Percentiles rank a stretch among this genome's conserved stretches.
These are phyloP conservation scores for Tulasnella sp. DNA, from an alignment of 768 basidiomycete species.

Conservation along the genomic window DNA sequence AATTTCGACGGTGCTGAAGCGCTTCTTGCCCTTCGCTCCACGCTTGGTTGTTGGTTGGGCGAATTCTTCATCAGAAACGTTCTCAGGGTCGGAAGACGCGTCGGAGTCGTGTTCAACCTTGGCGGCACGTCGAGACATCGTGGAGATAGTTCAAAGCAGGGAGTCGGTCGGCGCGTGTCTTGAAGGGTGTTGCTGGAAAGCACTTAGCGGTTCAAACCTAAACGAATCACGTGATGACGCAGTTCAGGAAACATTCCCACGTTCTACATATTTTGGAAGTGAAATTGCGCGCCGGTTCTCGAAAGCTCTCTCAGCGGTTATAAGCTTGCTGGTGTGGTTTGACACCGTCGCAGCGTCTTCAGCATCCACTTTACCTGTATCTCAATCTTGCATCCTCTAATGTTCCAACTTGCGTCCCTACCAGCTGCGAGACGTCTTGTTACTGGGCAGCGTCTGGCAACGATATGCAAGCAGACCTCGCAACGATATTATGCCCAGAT, in stretches of 20 bases:
- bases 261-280: neutral
- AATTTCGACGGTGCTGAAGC: constrained; percentile 28
- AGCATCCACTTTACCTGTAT: neutral
- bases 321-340: neutral
- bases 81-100: constrained; percentile 27
- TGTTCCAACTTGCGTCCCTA: neutral
- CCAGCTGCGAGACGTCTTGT: neutral
- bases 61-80: constrained; percentile 27
- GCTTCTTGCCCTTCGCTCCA: constrained; percentile 33
- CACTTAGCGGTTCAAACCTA: neutral
- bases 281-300: constrained; percentile 1
- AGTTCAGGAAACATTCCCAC: neutral
- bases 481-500: constrained; percentile 20
- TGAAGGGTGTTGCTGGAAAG: neutral
- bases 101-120: constrained; percentile 23
- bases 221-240: neutral
- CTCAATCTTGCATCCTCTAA: neutral
- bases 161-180: neutral
- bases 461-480: neutral
- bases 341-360: neutral
- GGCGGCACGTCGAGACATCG: neutral
- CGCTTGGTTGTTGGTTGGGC: constrained; percentile 35
- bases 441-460: neutral
- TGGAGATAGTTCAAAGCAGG: neutral
- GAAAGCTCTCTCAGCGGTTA: neutral